Conservation (phyloP, 2,329 filamentous ascomycete genomes). For the Nemania sp. region DNA sequence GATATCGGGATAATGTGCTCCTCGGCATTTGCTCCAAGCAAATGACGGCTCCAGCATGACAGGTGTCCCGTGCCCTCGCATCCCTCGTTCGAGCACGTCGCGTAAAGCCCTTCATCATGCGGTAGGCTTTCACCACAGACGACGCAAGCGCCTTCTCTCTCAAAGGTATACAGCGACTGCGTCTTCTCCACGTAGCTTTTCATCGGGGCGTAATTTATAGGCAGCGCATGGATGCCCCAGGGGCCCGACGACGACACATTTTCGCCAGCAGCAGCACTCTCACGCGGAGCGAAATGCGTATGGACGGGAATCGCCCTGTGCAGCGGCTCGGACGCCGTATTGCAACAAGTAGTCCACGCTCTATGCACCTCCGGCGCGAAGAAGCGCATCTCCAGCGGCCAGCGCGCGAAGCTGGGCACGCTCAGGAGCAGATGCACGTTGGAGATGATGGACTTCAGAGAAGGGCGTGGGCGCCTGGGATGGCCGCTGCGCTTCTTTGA, state of each 20-base stretch:
- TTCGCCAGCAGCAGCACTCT: neutral
- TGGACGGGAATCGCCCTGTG: conserved; percentile 55
- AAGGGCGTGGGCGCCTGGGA: conserved; percentile 60
- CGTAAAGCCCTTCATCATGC: conserved; percentile 55
- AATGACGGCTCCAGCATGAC: conserved; percentile 60
- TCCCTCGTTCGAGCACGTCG: conserved; percentile 55
- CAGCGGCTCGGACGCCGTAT: conserved; percentile 51
- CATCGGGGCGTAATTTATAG: conserved; percentile 58
- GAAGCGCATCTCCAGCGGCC: conserved; percentile 83
- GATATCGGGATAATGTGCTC: conserved; percentile 63
- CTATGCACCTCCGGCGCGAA: conserved; percentile 70
- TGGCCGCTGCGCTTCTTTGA: conserved; percentile 56
- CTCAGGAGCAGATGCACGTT: conserved; percentile 81
- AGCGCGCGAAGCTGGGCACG: conserved; percentile 76
- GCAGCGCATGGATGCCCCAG: conserved; percentile 57
- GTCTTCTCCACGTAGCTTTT: conserved; percentile 60
- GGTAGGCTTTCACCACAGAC: conserved; percentile 53
- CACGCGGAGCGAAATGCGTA: conserved; percentile 55
- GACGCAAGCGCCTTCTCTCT: conserved; percentile 58
- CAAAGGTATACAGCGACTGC: conserved; percentile 56
- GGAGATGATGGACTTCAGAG: conserved; percentile 69
- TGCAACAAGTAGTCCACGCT: conserved; percentile 67
- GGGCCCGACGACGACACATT: conserved; percentile 11
- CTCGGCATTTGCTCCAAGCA: conserved; percentile 45
- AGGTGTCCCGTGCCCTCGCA: conserved; percentile 64